Conservation (phyloP, 169 alveolate species). For the Plasmodium inui region DNA sequence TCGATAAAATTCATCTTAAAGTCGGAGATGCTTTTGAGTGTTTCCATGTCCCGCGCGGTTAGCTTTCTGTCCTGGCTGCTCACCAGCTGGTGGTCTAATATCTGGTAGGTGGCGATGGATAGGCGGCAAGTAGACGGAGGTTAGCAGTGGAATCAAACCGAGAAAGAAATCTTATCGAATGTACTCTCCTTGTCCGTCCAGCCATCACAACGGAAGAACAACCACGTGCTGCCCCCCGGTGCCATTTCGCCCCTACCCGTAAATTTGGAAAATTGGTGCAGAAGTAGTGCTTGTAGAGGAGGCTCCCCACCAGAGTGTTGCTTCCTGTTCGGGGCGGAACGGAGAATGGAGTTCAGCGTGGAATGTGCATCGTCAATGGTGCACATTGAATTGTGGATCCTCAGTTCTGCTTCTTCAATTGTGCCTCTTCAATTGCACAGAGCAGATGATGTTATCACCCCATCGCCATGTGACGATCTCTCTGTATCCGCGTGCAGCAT, state of each 20-base stretch:
- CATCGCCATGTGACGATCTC: not conserved
- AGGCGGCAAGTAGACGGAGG: not conserved
- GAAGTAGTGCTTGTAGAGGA: slow-evolving; percentile 49
- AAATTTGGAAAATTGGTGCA: slow-evolving; percentile 55
- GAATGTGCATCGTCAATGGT: not conserved
- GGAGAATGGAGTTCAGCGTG: not conserved
- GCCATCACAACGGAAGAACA: not conserved
- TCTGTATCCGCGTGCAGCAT: not conserved
- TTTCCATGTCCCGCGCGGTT: slow-evolving; percentile 30
- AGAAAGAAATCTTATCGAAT: not conserved
- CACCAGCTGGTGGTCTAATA: slow-evolving; percentile 48
- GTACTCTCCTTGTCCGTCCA: not conserved
- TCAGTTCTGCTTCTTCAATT: too few relatives aligned
- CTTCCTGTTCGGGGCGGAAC: slow-evolving; percentile 3
- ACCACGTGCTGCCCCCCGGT: not conserved
- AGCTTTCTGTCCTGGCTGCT: slow-evolving; percentile 12
- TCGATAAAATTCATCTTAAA: slow-evolving; percentile 33
- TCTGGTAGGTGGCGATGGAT: not conserved
- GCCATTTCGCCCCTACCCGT: slow-evolving; percentile 15
- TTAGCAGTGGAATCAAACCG: not conserved
- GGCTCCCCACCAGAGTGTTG: not conserved
- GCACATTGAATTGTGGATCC: too few relatives aligned
- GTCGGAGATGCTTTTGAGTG: slow-evolving; percentile 20
- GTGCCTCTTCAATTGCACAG: not conserved
- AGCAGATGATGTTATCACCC: not conserved